Evolutionary conservation across 176 grass and related monocot species (phyloP), one percentile per base, ranked within the genome.

Genomic region (Carex littledalei): DNA sequence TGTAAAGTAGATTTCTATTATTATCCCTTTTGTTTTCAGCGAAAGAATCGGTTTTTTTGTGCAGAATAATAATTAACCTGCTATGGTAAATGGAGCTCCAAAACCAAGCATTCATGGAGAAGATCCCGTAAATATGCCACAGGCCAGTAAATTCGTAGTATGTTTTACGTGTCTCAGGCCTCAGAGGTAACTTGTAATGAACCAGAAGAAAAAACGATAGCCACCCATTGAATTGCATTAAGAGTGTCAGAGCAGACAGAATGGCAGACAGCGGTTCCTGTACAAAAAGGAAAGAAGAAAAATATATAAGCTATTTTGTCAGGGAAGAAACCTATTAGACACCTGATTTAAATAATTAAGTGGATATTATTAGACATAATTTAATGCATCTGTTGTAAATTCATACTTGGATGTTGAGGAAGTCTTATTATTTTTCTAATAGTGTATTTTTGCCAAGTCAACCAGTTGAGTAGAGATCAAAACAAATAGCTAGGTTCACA

Each of bases 21-120:
- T 56, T 16, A 57, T 54, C 5, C 8, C 14, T 57, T 57, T 78
- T 61, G 41, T 47, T 65, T 55, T 63, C 59, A 84, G 50, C 24
- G 58, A 4, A 39, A 80, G 9, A 12, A 71, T 45, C 56, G 14
- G 55, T 50, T 26, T 41, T 26, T 41, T 77, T 77, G 5, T 29
- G 22, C 21, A 84, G 35, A 5, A 29, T 7, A 64, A 64, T 54
- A 56, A 22, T 86, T 5, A 87, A 96, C 97, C 91, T 85, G 18
- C 91, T 94, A 76, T 99, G 97, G 88, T 92, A 95, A 86, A 99
- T 99, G 84, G 90, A 88, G 86, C 90, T 88, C 97, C 93, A 99
- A 71, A 94, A 96, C 97, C 97, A 96, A 0, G 93, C 91, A 94
- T 96, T 96, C 93, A 96, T 92, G 45, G 93, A 82, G 76, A 96